These are phyloP conservation scores for Penium margaritaceum DNA, from an alignment of 139 green algal genomes.

Conservation along the genomic window DNA sequence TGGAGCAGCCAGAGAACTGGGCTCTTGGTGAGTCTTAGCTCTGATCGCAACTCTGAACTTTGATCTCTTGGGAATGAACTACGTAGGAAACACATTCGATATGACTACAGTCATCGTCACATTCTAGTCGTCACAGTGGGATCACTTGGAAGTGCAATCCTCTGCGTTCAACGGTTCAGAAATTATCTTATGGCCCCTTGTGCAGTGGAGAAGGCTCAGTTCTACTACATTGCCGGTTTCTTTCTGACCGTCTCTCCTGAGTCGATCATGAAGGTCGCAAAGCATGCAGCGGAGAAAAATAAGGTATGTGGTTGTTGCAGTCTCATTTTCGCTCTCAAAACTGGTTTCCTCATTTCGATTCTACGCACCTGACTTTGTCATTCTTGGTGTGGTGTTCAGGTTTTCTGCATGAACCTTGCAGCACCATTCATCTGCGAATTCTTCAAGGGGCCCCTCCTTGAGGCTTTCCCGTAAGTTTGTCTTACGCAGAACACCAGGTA, in stretches of 20 bases:
- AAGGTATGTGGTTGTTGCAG: slow-evolving; percentile 67
- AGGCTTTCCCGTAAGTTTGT: slow-evolving; percentile 39
- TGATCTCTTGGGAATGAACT: background rate
- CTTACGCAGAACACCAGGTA: no score
- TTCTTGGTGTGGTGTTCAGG: slow-evolving; percentile 32
- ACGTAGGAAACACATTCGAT: no score
- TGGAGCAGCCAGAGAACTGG: slow-evolving; percentile 63
- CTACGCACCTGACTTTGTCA: no score
- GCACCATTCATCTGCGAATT: slow-evolving; percentile 91
- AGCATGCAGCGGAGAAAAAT: slow-evolving; percentile 74
- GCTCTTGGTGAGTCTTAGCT: slow-evolving; percentile 48
- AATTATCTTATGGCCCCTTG: no score
- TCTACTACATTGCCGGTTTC: slow-evolving; percentile 88
- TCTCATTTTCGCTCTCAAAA: no score
- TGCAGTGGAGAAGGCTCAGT: slow-evolving; percentile 71
- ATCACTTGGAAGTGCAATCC: no score
- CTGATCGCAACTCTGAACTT: background rate
- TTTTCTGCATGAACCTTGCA: slow-evolving; percentile 82
- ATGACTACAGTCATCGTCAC: no score
- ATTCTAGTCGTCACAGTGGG: slow-evolving; percentile 3
- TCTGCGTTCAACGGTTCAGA: no score
- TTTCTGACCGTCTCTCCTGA: slow-evolving; percentile 94
- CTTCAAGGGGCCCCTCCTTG: slow-evolving; percentile 43
- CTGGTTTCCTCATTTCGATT: no score
- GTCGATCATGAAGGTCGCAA: slow-evolving; percentile 70